Conservation (phyloP, 352 stramenopile genomes). For the Phytophthora pisi region DNA sequence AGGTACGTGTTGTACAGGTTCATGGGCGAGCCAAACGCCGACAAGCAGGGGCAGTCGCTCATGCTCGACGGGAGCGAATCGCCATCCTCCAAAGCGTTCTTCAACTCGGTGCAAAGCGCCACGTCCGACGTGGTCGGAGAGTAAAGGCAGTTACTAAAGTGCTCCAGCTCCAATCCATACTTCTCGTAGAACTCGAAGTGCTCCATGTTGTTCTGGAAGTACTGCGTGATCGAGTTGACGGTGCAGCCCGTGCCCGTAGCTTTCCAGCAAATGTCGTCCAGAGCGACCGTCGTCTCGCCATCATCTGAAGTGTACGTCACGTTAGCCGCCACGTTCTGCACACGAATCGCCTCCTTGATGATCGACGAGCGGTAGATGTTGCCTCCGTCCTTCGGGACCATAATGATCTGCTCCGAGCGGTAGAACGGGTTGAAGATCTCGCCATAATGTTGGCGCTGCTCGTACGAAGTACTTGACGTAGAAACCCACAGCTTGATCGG, state of each 20-base stretch:
- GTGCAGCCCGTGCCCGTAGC: slow-evolving; percentile 64
- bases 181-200: slow-evolving; percentile 66
- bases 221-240: slow-evolving; percentile 64
- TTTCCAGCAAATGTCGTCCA: slow-evolving; percentile 75
- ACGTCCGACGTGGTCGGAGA: slow-evolving; percentile 60
- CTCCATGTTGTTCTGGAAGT: slow-evolving; percentile 71
- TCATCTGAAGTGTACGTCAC: slow-evolving; percentile 41
- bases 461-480: slow-evolving; percentile 57
- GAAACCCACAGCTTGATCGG: slow-evolving; percentile 74
- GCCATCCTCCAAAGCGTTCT: slow-evolving; percentile 35
- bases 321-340: slow-evolving; percentile 52
- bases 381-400: slow-evolving; percentile 69
- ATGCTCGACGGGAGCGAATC: slow-evolving; percentile 57
- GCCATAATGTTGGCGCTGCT: slow-evolving; percentile 63
- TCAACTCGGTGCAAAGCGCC: slow-evolving; percentile 49
- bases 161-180: slow-evolving; percentile 51
- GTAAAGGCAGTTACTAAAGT: slow-evolving; percentile 69
- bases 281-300: slow-evolving; percentile 28
- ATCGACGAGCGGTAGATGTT: slow-evolving; percentile 56
- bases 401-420: slow-evolving; percentile 65
- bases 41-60: slow-evolving; percentile 68
- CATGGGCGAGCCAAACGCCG: slow-evolving; percentile 67
- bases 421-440: slow-evolving; percentile 78
- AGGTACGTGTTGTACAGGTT: slow-evolving; percentile 76
- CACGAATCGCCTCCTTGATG: slow-evolving; percentile 55